phyloP scores from a whole-genome alignment of 2,329 filamentous ascomycete species.

The Ophiostoma australiae region DNA sequence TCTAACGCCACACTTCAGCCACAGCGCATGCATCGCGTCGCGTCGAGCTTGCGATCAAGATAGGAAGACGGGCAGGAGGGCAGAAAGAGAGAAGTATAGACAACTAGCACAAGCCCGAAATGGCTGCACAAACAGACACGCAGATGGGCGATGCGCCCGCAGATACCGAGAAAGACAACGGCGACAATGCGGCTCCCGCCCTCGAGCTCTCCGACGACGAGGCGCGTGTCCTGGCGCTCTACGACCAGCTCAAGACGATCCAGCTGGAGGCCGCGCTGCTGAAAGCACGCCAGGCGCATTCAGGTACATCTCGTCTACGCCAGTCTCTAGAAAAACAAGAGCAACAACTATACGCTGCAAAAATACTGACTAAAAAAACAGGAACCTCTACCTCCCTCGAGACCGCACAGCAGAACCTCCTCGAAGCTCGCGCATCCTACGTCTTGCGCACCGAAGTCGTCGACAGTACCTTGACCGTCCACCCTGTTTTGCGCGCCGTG shows the following conservation, averaged over 20 bases:
- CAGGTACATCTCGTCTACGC: constrained; percentile 18
- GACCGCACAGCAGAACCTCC: constrained; percentile 59
- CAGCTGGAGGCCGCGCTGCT: constrained; percentile 67
- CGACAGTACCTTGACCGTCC: constrained; percentile 63
- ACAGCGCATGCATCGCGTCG: not conserved
- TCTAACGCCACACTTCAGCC: constrained; percentile 5
- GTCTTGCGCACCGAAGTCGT: constrained; percentile 64
- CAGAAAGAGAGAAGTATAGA: not conserved
- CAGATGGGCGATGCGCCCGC: constrained; percentile 23
- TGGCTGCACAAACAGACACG: constrained; percentile 23
- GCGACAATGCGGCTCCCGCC: constrained; percentile 25
- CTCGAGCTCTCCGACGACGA: constrained; percentile 63
- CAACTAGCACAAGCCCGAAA: not conserved
- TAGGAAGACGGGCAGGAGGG: not conserved
- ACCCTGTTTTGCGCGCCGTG: constrained; percentile 72
- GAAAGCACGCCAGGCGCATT: constrained; percentile 42
- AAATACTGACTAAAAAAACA: not conserved
- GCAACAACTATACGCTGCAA: no score
- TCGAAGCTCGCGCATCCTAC: constrained; percentile 66
- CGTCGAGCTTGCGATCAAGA: not conserved
- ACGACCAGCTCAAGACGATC: constrained; percentile 66
- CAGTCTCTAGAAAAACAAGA: not conserved
- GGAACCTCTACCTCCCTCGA: constrained; percentile 27
- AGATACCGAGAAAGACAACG: not conserved
- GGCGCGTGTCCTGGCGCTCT: constrained; percentile 60